A percentile compares a stretch with the other conserved stretches of the same genome.
Conservation (phyloP, 2,329 filamentous ascomycete genomes). For the Neonectria faginata region DNA sequence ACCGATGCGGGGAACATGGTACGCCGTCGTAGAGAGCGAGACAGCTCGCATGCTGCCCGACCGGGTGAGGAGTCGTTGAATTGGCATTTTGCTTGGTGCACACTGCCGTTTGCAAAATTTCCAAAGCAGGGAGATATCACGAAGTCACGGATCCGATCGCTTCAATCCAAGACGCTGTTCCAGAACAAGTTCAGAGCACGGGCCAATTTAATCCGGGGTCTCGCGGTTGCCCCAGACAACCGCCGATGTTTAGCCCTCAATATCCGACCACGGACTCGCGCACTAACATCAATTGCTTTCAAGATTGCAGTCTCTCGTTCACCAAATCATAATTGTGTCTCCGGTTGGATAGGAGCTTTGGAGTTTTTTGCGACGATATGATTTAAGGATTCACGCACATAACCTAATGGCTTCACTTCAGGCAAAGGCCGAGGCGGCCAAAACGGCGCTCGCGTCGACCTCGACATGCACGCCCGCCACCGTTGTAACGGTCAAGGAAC, state of each 20-base stretch:
- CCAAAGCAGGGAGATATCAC: slow-evolving; percentile 4
- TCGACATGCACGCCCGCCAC: slow-evolving; percentile 65
- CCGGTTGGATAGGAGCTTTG: slow-evolving; percentile 42
- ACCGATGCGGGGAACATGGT: slow-evolving; percentile 10
- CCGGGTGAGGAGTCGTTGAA: slow-evolving; percentile 25
- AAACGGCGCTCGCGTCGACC: slow-evolving; percentile 64
- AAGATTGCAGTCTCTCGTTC: slow-evolving; percentile 40
- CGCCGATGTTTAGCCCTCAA: slow-evolving; percentile 48
- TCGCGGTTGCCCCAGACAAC: slow-evolving; percentile 54
- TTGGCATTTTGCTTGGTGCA: slow-evolving; percentile 32
- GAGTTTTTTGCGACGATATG: slow-evolving; percentile 49
- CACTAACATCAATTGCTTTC: slow-evolving; percentile 33
- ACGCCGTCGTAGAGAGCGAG: slow-evolving; percentile 16
- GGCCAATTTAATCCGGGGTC: slow-evolving; percentile 33
- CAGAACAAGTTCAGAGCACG: slow-evolving; percentile 38
- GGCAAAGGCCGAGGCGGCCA: slow-evolving; percentile 62
- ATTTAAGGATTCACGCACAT: slow-evolving; percentile 46
- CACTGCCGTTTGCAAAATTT: neutral
- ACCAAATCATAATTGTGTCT: slow-evolving; percentile 39
- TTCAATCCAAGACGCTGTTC: slow-evolving; percentile 31
- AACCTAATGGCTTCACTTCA: slow-evolving; percentile 58
- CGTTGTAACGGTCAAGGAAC: slow-evolving; percentile 60
- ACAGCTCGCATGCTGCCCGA: slow-evolving; percentile 16
- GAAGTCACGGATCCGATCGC: slow-evolving; percentile 7
- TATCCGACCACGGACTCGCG: slow-evolving; percentile 22